These are phyloP conservation scores for Pleodorina starrii DNA, from an alignment of 139 green algal species.

Conservation along the genomic window DNA sequence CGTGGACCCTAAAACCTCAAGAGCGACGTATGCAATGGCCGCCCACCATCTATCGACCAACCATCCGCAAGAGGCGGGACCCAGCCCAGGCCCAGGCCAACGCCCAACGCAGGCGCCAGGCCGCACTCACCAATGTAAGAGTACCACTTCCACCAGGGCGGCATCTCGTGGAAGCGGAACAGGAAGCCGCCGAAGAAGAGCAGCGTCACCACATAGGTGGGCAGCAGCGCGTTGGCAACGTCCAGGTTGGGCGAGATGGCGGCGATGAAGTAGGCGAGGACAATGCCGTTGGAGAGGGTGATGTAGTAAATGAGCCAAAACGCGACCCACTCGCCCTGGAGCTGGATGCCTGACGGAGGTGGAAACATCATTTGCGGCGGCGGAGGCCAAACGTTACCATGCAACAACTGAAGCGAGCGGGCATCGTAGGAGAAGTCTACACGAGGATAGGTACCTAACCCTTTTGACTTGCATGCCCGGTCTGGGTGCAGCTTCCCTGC, in stretches of 20 bases:
- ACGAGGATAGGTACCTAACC: no score
- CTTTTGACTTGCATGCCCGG: no score
- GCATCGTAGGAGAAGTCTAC: no score
- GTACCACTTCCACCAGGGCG: slow-evolving; percentile 65
- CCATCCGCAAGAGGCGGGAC: background rate
- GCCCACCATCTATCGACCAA: no score
- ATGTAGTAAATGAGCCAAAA: slow-evolving; percentile 74
- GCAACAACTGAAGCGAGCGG: no score
- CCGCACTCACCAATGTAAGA: slow-evolving; percentile 36
- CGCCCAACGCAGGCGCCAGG: no score
- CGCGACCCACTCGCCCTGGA: slow-evolving; percentile 58
- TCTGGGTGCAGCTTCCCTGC: no score
- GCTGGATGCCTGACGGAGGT: slow-evolving; percentile 37
- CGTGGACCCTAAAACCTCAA: no score
- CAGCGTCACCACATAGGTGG: slow-evolving; percentile 71
- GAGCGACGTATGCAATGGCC: no score
- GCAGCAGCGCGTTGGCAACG: slow-evolving; percentile 80
- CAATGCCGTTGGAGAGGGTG: slow-evolving; percentile 62
- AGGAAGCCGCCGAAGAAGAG: slow-evolving; percentile 81
- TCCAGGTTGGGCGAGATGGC: slow-evolving; percentile 84
- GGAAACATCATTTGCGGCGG: background rate
- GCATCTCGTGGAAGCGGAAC: slow-evolving; percentile 77
- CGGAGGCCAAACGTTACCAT: no score
- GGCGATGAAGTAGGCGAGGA: slow-evolving; percentile 83
- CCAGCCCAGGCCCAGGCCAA: no score